A percentile compares a stretch with the other conserved stretches of the same genome.
Conservation (phyloP, 2,329 filamentous ascomycete species). For the Plectosphaerella plurivora region DNA sequence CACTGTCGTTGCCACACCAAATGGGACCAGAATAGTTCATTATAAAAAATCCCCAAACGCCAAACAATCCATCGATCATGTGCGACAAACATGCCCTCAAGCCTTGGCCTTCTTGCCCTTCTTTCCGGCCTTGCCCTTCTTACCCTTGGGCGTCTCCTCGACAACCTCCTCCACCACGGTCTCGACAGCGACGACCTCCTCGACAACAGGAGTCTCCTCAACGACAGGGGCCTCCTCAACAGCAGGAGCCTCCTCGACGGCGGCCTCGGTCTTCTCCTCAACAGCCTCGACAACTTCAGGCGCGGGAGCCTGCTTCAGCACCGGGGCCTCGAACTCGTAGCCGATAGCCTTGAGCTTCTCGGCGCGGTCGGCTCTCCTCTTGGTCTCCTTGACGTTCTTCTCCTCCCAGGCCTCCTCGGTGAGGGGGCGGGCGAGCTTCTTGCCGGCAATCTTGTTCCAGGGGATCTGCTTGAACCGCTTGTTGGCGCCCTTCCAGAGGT, state of each 20-base stretch:
- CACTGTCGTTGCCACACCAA: conserved; percentile 6
- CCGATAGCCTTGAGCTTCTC: conserved; percentile 74
- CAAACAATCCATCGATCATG: no score
- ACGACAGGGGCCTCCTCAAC: conserved; percentile 31
- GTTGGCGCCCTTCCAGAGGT: conserved; percentile 88
- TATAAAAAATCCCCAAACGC: no score
- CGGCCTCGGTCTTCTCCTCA: conserved; percentile 24
- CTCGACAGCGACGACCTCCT: conserved; percentile 19
- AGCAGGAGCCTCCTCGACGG: conserved; percentile 18
- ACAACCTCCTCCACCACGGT: conserved; percentile 10
- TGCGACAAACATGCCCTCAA: conserved; percentile 13
- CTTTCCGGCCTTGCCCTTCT: conserved; percentile 20
- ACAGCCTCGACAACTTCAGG: conserved; percentile 30
- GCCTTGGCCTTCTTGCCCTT: conserved; percentile 34
- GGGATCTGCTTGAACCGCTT: conserved; percentile 72
- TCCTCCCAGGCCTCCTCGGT: conserved; percentile 74
- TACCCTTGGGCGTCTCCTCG: conserved; percentile 24
- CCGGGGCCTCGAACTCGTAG: conserved; percentile 76
- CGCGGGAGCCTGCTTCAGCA: conserved; percentile 54
- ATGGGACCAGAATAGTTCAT: conserved; percentile 3
- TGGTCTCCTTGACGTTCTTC: conserved; percentile 69
- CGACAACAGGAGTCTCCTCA: conserved; percentile 19
- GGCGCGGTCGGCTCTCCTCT: conserved; percentile 62
- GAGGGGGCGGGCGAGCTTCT: conserved; percentile 67
- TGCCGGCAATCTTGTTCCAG: conserved; percentile 79